A percentile compares a stretch with the other conserved stretches of the same genome.
Evolutionary conservation across 345 rosid species (phyloP).

Genomic region (Brassica carinata): DNA sequence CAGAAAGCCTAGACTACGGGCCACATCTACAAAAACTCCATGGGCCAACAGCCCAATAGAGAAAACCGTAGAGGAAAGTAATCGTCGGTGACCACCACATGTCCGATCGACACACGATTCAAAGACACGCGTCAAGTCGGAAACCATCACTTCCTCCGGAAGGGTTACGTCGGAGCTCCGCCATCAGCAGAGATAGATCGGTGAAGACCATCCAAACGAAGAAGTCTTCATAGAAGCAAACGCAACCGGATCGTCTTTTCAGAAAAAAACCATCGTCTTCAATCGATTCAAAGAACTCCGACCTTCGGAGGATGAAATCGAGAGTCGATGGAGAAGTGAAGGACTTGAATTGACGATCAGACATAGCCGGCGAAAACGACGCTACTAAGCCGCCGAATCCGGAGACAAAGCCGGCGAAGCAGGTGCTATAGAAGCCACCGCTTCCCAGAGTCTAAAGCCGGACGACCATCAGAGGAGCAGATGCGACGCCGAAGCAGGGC

Average conservation of each 20-base stretch:
- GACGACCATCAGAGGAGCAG: no score
- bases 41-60: neutral
- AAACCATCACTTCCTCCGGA: neutral
- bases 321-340: no score
- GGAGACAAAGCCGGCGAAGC: no score
- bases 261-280: no score
- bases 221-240: neutral
- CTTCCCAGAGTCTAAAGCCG: no score
- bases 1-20: neutral
- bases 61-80: neutral
- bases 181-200: neutral
- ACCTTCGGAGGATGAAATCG: no score
- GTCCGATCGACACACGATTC: neutral
- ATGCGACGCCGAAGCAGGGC: no score
- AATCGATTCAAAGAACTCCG: no score
- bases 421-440: no score
- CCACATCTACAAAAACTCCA: neutral
- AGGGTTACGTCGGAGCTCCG: neutral
- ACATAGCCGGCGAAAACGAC: neutral
- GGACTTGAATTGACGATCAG: no score
- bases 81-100: neutral
- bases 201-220: neutral
- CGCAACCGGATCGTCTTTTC: neutral
- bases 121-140: neutral
- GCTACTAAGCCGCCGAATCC: neutral